phyloP scores from a whole-genome alignment of 1,284 basidiomycete genomes.

The Takashimella tepidaria region DNA sequence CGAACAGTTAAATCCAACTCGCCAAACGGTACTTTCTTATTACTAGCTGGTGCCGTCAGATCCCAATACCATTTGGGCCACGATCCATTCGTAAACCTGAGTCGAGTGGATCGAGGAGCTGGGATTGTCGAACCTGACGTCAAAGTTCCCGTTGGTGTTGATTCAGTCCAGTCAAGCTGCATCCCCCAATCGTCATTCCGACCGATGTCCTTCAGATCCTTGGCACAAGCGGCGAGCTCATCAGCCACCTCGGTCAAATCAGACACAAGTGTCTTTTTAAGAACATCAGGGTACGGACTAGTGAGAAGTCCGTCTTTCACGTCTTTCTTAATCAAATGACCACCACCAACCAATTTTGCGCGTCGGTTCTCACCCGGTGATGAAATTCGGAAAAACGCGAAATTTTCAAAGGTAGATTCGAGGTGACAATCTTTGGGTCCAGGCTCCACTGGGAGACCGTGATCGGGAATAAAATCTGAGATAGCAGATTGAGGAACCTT shows the following conservation, averaged over 20 bases:
- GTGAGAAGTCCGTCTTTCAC: slow-evolving; percentile 22
- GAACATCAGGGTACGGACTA: slow-evolving; percentile 22
- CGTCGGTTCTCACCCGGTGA: neutral
- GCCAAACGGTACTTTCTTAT: slow-evolving; percentile 33
- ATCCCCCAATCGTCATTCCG: slow-evolving; percentile 53
- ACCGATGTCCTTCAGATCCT: slow-evolving; percentile 9
- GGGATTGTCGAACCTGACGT: neutral
- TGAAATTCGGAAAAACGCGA: slow-evolving; percentile 34
- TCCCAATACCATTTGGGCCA: slow-evolving; percentile 98
- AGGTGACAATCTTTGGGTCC: slow-evolving; percentile 19
- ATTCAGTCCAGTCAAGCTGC: slow-evolving; percentile 62
- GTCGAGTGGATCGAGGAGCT: neutral
- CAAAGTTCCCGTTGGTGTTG: neutral
- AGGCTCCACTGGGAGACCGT: slow-evolving; percentile 32
- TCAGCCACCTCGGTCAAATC: slow-evolving; percentile 7
- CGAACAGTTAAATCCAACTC: slow-evolving; percentile 80
- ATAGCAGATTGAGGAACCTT: slow-evolving; percentile 29
- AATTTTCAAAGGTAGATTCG: slow-evolving; percentile 15
- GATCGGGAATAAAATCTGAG: slow-evolving; percentile 20
- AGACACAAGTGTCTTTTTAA: slow-evolving; percentile 3
- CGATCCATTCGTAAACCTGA: neutral
- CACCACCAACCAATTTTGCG: slow-evolving; percentile 8
- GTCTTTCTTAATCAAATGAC: slow-evolving; percentile 10
- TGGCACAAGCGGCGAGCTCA: slow-evolving; percentile 15
- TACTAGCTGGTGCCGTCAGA: slow-evolving; percentile 50